These are phyloP conservation scores for Domatiomyces globalis DNA, from an alignment of 2,329 filamentous ascomycete genomes.

Conservation along the genomic window DNA sequence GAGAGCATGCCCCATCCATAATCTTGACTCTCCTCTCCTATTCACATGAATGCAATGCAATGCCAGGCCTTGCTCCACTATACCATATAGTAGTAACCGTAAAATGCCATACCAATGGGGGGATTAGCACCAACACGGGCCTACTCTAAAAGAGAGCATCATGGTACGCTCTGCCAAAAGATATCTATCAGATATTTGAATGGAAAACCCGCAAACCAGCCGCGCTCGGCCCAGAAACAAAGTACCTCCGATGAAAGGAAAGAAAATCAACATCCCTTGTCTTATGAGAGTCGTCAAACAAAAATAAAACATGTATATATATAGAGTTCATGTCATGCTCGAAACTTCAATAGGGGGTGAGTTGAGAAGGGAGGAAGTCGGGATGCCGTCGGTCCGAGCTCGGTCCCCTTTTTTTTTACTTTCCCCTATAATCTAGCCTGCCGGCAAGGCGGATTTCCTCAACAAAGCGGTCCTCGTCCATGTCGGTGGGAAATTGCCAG, in stretches of 20 bases:
- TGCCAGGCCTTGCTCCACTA: not conserved
- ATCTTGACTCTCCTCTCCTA: too few species aligned
- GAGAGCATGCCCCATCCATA: not conserved
- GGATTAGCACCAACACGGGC: not conserved
- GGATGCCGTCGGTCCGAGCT: too few species aligned
- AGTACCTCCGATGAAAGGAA: not conserved
- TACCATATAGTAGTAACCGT: not conserved
- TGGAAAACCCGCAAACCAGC: not conserved
- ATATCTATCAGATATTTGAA: not conserved
- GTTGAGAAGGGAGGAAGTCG: not conserved
- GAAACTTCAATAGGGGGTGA: not conserved
- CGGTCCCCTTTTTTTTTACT: constrained; percentile 2
- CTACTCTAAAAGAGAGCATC: not conserved
- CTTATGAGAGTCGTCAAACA: not conserved
- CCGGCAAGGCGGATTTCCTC: constrained; percentile 30
- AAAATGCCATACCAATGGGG: not conserved
- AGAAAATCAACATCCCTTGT: not conserved
- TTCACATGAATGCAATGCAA: not conserved
- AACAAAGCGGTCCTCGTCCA: constrained; percentile 31
- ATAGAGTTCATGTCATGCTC: not conserved
- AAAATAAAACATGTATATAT: not conserved
- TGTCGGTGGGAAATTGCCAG: constrained; percentile 27
- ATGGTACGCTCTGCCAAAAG: not conserved
- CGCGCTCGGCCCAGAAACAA: not conserved
- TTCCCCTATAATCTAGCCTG: constrained; percentile 22